Evolutionary conservation across 2,329 filamentous ascomycete species (phyloP).

Genomic region (Sporothrix curviconia): DNA sequence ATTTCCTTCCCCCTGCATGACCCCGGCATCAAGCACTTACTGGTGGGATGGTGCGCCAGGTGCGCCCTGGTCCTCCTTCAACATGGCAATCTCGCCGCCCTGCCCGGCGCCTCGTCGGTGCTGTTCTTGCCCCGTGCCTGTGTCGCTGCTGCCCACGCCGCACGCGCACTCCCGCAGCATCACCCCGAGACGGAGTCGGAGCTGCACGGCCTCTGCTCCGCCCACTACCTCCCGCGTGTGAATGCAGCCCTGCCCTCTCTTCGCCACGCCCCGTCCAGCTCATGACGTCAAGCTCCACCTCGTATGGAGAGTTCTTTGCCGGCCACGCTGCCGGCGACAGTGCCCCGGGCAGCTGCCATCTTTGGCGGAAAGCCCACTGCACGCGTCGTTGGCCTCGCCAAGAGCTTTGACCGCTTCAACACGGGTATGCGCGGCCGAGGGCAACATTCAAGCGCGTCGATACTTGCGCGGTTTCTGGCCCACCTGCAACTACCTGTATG

Average conservation of each 20-base stretch:
- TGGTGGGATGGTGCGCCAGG: conserved; percentile 94
- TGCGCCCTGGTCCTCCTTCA: conserved; percentile 80
- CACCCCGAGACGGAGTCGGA: conserved; percentile 72
- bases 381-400: conserved; percentile 63
- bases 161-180: conserved; percentile 38
- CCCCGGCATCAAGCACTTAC: conserved; percentile 70
- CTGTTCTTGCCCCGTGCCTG: conserved; percentile 63
- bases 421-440: conserved; percentile 84
- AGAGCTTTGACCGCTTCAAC: conserved; percentile 91
- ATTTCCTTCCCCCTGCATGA: conserved; percentile 63
- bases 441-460: conserved; percentile 78
- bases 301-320: conserved; percentile 46
- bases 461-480: conserved; percentile 80
- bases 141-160: conserved; percentile 54
- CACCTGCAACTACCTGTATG: conserved; percentile 87
- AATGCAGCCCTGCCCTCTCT: conserved; percentile 77
- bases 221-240: conserved; percentile 77
- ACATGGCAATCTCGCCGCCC: conserved; percentile 61
- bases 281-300: not conserved
- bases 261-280: conserved; percentile 58
- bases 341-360: conserved; percentile 47
- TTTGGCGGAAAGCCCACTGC: conserved; percentile 42
- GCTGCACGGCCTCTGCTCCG: conserved; percentile 67
- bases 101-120: conserved; percentile 66
- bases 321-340: conserved; percentile 54